These are phyloP conservation scores for Ophiostoma triangulosporum DNA, from an alignment of 2,329 filamentous ascomycete species.

Conservation along the genomic window DNA sequence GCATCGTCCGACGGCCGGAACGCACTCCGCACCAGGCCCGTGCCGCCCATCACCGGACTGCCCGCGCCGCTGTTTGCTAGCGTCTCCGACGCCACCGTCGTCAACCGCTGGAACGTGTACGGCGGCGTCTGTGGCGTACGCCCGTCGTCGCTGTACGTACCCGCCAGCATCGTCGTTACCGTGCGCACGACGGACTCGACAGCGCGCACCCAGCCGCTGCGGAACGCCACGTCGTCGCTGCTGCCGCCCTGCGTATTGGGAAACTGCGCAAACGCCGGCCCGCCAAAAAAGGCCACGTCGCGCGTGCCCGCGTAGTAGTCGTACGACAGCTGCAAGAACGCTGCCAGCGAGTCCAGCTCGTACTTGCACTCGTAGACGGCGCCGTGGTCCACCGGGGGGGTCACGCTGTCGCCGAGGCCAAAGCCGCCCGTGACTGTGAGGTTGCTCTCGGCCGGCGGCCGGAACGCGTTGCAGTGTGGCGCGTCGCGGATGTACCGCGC, in stretches of 20 bases:
- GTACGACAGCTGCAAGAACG: slow-evolving; percentile 59
- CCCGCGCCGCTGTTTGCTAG: slow-evolving; percentile 53
- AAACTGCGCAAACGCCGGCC: background rate
- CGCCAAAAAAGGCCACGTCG: slow-evolving; percentile 54
- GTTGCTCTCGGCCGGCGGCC: slow-evolving; percentile 53
- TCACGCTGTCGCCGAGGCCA: slow-evolving; percentile 13
- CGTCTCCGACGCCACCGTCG: slow-evolving; percentile 57
- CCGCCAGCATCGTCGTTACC: slow-evolving; percentile 48
- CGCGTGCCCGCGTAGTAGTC: slow-evolving; percentile 57
- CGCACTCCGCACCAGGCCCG: slow-evolving; percentile 59
- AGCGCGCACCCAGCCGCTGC: slow-evolving; percentile 50
- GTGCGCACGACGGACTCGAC: slow-evolving; percentile 49
- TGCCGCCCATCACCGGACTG: slow-evolving; percentile 56
- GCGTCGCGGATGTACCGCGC: slow-evolving; percentile 45
- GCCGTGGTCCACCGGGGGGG: slow-evolving; percentile 38
- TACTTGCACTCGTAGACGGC: slow-evolving; percentile 78
- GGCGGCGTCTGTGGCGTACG: slow-evolving; percentile 33
- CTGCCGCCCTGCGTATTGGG: background rate
- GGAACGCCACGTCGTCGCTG: slow-evolving; percentile 47
- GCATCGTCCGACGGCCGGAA: slow-evolving; percentile 72
- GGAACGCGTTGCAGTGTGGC: slow-evolving; percentile 75
- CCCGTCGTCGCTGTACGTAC: slow-evolving; percentile 48
- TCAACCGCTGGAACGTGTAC: slow-evolving; percentile 59
- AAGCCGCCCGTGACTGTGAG: slow-evolving; percentile 18
- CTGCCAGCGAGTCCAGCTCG: slow-evolving; percentile 66